Base-by-base conservation (phyloP, 176 grass and related monocot species). In the Phoenix roebelenii region DNA sequence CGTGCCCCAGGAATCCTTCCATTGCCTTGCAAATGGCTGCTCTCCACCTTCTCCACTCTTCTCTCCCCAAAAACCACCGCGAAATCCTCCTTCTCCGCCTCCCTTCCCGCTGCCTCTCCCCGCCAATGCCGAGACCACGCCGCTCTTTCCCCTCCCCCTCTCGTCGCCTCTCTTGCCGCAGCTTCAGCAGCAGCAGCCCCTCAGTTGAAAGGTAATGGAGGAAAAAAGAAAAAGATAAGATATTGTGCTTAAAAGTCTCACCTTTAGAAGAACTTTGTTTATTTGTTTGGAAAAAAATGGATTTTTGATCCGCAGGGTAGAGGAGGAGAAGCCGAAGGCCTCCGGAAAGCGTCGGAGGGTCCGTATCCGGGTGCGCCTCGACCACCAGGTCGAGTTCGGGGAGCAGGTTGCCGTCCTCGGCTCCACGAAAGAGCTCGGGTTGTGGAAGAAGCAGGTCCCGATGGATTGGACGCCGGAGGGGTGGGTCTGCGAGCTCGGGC, bases 351-450 rank as follows among this genome's bases (percentile, higher is more conserved):
- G 51, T 18, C 44, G 71, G 57, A 73, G 10, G 62, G 78, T 90
- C 55, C 68, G 51, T 39, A 61, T 95, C 15, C 74, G 18, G 18
- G 49, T 90, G 68, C 82, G 51, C 48, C 61, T 95, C 65, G 63
- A 84, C 24, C 86, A 95, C 74, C 86, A 95, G 67, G 91, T 95
- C 26, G 61, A 79, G 81, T 95, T 85, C 73, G 91, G 91, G 4
- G 72, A 96, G 83, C 91, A 96, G 57, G 72, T 90, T 67, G 83
- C 80, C 23, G 72, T 96, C 17, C 64, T 85, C 29, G 91, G 91
- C 32, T 90, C 91, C 9, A 3, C 51, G 29, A 69, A 87, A 77
- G 83, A 90, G 72, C 72, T 96, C 7, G 91, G 91, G 26, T 85
- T 70, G 57, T 96, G 91, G 91, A 70, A 80, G 67, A 74, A 74